Percentiles rank a stretch among this genome's conserved stretches.
Evolutionary conservation across 148 eudicot species (phyloP).

Genomic region (Pouteria glomerata): DNA sequence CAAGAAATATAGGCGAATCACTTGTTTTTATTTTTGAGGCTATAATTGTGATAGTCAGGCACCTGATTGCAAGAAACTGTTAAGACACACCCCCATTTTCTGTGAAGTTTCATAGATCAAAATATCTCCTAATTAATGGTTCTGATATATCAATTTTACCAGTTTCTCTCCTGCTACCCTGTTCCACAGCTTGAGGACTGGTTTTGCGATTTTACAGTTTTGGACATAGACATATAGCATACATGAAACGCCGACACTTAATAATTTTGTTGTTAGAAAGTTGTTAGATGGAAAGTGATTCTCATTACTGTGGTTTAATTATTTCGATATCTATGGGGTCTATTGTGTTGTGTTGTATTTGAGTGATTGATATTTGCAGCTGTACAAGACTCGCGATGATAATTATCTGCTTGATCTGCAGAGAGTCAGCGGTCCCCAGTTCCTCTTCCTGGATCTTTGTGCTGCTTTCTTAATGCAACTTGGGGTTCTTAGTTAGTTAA

Average conservation of each 20-base stretch:
- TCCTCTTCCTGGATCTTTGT: constrained; percentile 47
- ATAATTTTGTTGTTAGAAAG: not conserved
- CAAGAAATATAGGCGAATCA: not conserved
- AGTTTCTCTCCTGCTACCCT: not conserved
- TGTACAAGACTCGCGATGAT: constrained; percentile 39
- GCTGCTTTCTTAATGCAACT: constrained; percentile 35
- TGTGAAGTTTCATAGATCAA: no score
- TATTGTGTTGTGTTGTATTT: no score
- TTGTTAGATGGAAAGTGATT: not conserved
- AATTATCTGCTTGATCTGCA: constrained; percentile 44
- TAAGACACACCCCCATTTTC: no score
- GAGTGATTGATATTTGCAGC: constrained; percentile 17
- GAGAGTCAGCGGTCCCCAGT: constrained; percentile 39
- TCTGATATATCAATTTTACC: no score
- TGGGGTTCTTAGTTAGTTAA: constrained; percentile 21
- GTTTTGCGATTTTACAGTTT: not conserved
- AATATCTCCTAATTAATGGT: no score
- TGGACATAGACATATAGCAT: not conserved
- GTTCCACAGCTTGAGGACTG: not conserved
- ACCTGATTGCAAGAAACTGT: not conserved
- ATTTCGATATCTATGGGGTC: not conserved
- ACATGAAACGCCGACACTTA: not conserved
- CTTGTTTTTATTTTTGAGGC: not conserved
- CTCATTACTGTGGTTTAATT: not conserved
- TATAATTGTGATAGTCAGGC: not conserved